These are phyloP conservation scores for Adiantum capillusveneris DNA, from an alignment of 75 land plant genomes.

Conservation along the genomic window DNA sequence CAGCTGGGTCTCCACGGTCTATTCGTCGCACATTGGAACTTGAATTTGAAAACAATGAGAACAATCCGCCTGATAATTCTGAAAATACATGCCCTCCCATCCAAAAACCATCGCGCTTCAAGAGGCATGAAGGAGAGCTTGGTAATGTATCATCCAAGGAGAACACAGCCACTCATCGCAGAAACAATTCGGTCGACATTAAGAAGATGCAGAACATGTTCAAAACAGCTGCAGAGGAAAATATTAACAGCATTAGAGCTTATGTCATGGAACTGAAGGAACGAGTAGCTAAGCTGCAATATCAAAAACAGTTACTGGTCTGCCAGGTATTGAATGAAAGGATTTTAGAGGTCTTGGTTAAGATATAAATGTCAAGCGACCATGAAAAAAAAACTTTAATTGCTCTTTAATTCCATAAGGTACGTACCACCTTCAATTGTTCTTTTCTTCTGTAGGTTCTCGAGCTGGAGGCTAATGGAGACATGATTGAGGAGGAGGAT, in stretches of 20 bases:
- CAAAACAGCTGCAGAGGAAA: constrained; percentile 97
- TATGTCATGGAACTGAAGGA: constrained; percentile 99
- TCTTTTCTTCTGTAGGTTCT: constrained; percentile 45
- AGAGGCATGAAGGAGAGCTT: constrained; percentile 38
- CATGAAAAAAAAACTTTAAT: too few species aligned
- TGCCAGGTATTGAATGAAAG: constrained; percentile 54
- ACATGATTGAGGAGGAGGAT: constrained; percentile 13
- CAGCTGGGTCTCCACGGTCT: constrained; percentile 62
- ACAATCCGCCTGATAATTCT: constrained; percentile 41
- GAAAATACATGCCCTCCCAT: constrained; percentile 10
- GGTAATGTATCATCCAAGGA: constrained; percentile 60
- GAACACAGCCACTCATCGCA: constrained; percentile 47
- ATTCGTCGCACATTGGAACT: constrained; percentile 24
- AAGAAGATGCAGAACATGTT: constrained; percentile 96
- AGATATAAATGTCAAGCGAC: too few species aligned
- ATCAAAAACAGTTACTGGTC: constrained; percentile 80
- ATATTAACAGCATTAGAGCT: constrained; percentile 81
- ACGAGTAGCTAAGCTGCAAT: constrained; percentile 61
- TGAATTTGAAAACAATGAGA: constrained; percentile 34
- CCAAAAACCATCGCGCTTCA: constrained; percentile 37
- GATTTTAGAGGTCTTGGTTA: too few species aligned
- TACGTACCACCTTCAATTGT: too few species aligned
- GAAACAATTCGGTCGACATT: constrained; percentile 84
- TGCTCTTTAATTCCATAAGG: too few species aligned
- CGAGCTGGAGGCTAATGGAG: constrained; percentile 75